These are phyloP conservation scores for Symbiodinium pilosum DNA, from an alignment of 73 alveolate species.

Conservation along the genomic window DNA sequence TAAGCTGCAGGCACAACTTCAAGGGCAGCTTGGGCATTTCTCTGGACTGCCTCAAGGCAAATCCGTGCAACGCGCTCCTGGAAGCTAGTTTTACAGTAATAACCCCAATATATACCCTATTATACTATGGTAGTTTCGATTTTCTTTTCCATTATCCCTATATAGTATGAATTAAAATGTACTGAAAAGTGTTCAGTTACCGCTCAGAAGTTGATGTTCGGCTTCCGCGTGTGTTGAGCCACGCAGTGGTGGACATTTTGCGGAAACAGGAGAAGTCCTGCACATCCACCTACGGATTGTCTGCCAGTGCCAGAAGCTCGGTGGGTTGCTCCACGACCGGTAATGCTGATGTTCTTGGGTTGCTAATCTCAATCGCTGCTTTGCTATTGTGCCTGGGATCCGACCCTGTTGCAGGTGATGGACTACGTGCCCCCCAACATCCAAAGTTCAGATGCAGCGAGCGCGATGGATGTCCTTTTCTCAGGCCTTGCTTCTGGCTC, in stretches of 20 bases:
- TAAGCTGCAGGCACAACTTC: slow-evolving; percentile 95
- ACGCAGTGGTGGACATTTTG: too few species aligned
- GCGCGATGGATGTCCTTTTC: background rate
- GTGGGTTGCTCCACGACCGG: background rate
- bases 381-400: background rate
- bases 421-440: slow-evolving; percentile 79
- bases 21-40: slow-evolving; percentile 92
- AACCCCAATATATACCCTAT: too few species aligned
- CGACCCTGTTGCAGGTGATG: slow-evolving; percentile 43
- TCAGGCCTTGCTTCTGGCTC: background rate
- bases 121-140: too few species aligned
- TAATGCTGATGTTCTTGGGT: background rate
- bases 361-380: too few species aligned
- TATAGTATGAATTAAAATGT: too few species aligned
- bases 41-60: slow-evolving; percentile 63
- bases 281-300: slow-evolving; percentile 58
- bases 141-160: too few species aligned
- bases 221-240: too few species aligned
- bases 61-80: background rate
- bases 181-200: too few species aligned
- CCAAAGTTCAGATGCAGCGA: background rate
- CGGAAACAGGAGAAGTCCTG: slow-evolving; percentile 45
- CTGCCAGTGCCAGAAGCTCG: slow-evolving; percentile 25
- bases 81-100: too few species aligned
- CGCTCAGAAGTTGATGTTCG: too few species aligned